Conservation (phyloP, 768 basidiomycete genomes). For the Kwoniella newhampshirensis region DNA sequence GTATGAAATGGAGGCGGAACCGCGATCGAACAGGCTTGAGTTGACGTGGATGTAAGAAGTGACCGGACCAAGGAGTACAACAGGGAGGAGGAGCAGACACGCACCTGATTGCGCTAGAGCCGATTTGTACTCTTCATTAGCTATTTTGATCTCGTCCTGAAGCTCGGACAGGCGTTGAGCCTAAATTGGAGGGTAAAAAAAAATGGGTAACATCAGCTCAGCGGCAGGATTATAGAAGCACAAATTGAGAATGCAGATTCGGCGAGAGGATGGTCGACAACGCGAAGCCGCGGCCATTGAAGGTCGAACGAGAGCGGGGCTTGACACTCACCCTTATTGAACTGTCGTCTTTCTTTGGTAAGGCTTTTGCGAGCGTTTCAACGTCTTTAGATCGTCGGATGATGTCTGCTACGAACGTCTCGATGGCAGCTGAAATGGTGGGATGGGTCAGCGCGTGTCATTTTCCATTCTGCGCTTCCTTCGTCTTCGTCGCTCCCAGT, state of each 20-base stretch:
- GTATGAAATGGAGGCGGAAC: neutral
- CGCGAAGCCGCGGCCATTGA: no score
- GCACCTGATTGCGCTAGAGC: slow-evolving; percentile 38
- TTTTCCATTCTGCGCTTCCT: no score
- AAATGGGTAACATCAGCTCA: neutral
- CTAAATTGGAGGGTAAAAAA: slow-evolving; percentile 13
- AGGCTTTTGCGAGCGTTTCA: slow-evolving; percentile 34
- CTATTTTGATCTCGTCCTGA: slow-evolving; percentile 35
- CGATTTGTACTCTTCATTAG: slow-evolving; percentile 42
- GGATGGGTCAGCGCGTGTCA: no score
- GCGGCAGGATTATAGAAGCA: neutral
- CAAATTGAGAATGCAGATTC: no score
- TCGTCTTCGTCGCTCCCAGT: no score
- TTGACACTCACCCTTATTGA: slow-evolving; percentile 30
- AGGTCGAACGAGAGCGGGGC: no score
- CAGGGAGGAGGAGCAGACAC: slow-evolving; percentile 5
- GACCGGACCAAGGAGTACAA: neutral
- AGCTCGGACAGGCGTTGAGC: slow-evolving; percentile 33
- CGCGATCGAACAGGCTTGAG: neutral
- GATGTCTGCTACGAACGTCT: slow-evolving; percentile 43
- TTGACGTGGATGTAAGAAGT: neutral
- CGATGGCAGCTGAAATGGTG: slow-evolving; percentile 27
- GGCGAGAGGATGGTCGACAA: neutral
- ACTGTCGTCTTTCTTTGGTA: slow-evolving; percentile 42
- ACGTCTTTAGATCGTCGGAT: slow-evolving; percentile 42